These are phyloP conservation scores for Endocalyx cinctus DNA, from an alignment of 2,329 filamentous ascomycete genomes.

Conservation along the genomic window DNA sequence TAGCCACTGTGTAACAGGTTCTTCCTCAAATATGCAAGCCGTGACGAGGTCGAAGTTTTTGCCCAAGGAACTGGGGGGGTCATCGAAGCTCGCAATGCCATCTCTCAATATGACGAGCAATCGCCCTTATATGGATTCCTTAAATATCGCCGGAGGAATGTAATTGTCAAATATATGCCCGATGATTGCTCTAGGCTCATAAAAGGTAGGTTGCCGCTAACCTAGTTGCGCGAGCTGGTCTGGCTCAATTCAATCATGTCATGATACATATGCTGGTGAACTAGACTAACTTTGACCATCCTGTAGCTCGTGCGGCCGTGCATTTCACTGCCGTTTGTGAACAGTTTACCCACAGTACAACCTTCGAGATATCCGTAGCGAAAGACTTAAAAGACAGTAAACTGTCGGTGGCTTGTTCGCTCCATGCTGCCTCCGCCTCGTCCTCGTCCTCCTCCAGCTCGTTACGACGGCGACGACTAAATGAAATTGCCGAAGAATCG, in stretches of 20 bases:
- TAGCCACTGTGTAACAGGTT: no score
- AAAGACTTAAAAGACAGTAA: slow-evolving; percentile 83
- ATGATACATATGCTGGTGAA: no score
- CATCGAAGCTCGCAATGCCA: slow-evolving; percentile 72
- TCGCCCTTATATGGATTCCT: slow-evolving; percentile 91
- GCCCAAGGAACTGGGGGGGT: slow-evolving; percentile 76
- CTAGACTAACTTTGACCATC: slow-evolving; percentile 12
- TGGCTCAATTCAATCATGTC: no score
- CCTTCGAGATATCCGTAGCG: slow-evolving; percentile 69
- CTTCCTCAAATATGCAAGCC: slow-evolving; percentile 81
- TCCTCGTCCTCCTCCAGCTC: slow-evolving; percentile 82
- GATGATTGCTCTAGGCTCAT: slow-evolving; percentile 86
- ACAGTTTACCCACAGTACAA: slow-evolving; percentile 78
- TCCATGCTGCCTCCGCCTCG: slow-evolving; percentile 83
- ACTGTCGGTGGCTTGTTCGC: slow-evolving; percentile 80
- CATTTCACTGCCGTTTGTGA: slow-evolving; percentile 65
- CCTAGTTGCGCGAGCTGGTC: no score
- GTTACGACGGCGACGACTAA: slow-evolving; percentile 68
- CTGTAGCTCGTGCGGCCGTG: slow-evolving; percentile 72
- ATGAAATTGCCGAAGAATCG: slow-evolving; percentile 91
- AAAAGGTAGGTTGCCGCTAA: slow-evolving; percentile 62
- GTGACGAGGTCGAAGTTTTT: slow-evolving; percentile 82
- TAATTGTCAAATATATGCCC: slow-evolving; percentile 88
- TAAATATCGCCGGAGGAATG: slow-evolving; percentile 82
- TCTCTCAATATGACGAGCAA: slow-evolving; percentile 74